Base-by-base conservation (phyloP, 179 eudicot genomes). In the Gypsophila paniculata region DNA sequence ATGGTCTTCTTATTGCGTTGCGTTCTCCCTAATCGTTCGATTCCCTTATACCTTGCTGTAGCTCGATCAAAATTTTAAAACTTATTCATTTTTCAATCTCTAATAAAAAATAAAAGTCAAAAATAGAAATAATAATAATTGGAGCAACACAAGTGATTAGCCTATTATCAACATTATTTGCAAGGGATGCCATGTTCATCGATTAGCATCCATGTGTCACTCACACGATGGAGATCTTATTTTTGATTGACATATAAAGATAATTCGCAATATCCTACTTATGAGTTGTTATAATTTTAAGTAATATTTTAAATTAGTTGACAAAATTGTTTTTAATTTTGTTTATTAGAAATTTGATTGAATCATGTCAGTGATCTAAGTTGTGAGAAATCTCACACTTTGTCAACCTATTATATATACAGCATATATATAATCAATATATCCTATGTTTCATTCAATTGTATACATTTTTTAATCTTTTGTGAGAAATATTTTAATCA, bases 101-200 rank as follows among this genome's bases (percentile, higher is more conserved):
- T 26, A 60, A 13, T 25, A 12, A 60, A 59, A 4, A 42, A 9
- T 42, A 25, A 11, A 59, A 10, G 5, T 4, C 0, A 61, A 61
- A 61, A 15, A 25, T 17, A 23, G 13, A 29, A 61, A 13, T 15
- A 6, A 23, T 11, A 59, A 32, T 25, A 29, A 61, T 26, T 26
- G 18, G 38, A 61, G 65, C 65, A 61, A 61, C 65, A 61, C 26
- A 34, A 8, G 60, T 18, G 60, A 9, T 55, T 55, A 9, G 46
- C 14, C 15, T 42, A 46, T 17, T 42, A 39, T 65, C 8, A 44
- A 4, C 55, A 64, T 65, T 44, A 65, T 65, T 22, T 25, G 55
- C 55, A 65, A 44, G 19, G 42, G 36, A 65, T 22, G 54, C 55
- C 69, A 65, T 65, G 55, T 65, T 65, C 54, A 42, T 65, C 55